Evolutionary conservation across 2,329 filamentous ascomycete genomes (phyloP).

Genomic region (Chrysoporthe cubensis): DNA sequence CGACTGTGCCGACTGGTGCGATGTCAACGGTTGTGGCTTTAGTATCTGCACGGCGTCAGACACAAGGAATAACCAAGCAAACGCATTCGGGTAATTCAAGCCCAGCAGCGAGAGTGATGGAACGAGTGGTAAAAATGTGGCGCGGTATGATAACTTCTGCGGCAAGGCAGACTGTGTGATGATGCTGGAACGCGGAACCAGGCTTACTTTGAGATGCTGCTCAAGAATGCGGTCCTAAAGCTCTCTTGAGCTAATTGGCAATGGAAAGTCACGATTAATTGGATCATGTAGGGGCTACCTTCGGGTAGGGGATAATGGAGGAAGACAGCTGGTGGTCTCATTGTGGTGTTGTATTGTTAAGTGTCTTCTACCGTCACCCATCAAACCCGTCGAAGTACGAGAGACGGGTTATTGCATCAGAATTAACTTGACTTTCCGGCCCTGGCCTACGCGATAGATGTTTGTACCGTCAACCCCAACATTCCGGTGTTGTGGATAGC

Average conservation of each 20-base stretch:
- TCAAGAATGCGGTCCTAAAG: constrained; percentile 46
- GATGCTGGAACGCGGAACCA: constrained; percentile 46
- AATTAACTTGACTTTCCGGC: neutral
- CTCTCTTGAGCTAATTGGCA: constrained; percentile 29
- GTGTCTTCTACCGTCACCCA: neutral
- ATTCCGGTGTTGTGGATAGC: constrained; percentile 1
- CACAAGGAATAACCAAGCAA: constrained; percentile 59
- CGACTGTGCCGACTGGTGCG: constrained; percentile 53
- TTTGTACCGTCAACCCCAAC: constrained; percentile 14
- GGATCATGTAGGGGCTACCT: neutral
- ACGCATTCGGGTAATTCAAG: constrained; percentile 71
- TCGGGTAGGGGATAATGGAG: too few species aligned
- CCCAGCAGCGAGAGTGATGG: constrained; percentile 59
- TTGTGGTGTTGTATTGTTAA: neutral
- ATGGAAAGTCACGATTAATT: neutral
- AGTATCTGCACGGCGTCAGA: constrained; percentile 59
- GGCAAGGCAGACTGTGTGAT: constrained; percentile 37
- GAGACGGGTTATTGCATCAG: neutral
- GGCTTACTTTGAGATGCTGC: constrained; percentile 48
- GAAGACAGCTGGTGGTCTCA: neutral
- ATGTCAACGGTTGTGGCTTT: constrained; percentile 64
- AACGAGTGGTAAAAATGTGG: constrained; percentile 42
- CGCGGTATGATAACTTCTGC: constrained; percentile 44
- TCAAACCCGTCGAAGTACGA: neutral
- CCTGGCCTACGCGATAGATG: constrained; percentile 14